Evolutionary conservation across 176 grass and related monocot genomes (phyloP).

Genomic region (Bothriochloa decipiens): DNA sequence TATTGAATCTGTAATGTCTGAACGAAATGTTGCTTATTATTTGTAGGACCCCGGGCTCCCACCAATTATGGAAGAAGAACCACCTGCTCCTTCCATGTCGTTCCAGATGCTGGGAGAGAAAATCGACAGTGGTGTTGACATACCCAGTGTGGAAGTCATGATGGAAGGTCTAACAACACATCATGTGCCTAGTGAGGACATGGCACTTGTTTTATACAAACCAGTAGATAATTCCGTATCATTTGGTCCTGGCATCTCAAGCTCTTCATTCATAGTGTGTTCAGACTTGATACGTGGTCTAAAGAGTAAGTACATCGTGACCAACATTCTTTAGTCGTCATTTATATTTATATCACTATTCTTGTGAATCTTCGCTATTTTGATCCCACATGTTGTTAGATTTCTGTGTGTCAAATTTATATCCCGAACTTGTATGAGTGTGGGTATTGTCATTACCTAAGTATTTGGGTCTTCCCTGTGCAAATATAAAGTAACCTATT

Average conservation of each 20-base stretch:
- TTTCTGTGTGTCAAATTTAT: conserved; percentile 29
- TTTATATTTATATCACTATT: conserved; percentile 22
- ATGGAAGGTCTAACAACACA: conserved; percentile 40
- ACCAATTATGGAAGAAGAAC: conserved; percentile 65
- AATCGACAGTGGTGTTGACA: conserved; percentile 22
- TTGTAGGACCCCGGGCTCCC: conserved; percentile 55
- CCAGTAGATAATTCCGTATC: conserved; percentile 39
- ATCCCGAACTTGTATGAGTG: neutral
- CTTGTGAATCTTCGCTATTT: conserved; percentile 22
- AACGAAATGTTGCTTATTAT: conserved; percentile 36
- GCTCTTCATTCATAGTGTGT: conserved; percentile 71
- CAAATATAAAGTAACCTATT: neutral
- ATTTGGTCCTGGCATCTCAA: conserved; percentile 42
- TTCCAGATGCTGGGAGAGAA: conserved; percentile 43
- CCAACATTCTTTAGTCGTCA: neutral
- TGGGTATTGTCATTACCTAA: neutral
- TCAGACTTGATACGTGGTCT: conserved; percentile 68
- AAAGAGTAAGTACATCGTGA: conserved; percentile 75
- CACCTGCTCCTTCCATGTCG: conserved; percentile 8
- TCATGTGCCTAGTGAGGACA: conserved; percentile 44
- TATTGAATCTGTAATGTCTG: conserved; percentile 15
- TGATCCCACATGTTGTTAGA: conserved; percentile 12
- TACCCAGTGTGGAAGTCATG: conserved; percentile 44
- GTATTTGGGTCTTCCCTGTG: neutral
- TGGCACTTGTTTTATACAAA: conserved; percentile 81